These are phyloP conservation scores for Aspergillus conjunctus DNA, from an alignment of 495 filamentous ascomycete species.

Conservation along the genomic window DNA sequence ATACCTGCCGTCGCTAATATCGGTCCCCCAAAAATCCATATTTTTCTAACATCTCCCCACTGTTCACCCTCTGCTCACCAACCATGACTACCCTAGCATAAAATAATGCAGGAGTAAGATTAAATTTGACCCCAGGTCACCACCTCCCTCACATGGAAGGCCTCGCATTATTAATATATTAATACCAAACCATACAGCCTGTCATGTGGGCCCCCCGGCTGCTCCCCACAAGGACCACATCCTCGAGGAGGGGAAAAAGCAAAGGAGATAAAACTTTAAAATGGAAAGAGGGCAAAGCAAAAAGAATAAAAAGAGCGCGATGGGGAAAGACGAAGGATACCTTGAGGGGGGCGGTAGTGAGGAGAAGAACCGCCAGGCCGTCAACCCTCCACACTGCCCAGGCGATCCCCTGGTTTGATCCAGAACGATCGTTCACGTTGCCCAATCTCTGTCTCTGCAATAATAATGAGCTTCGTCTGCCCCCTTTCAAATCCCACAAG, in stretches of 20 bases:
- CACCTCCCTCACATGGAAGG: constrained; percentile 5
- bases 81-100: neutral
- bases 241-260: constrained; percentile 18
- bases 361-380: neutral
- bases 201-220: constrained; percentile 22
- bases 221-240: constrained; percentile 19
- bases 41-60: no score
- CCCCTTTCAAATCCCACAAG: neutral
- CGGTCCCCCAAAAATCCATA: no score
- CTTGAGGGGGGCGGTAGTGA: neutral
- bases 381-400: constrained; percentile 10
- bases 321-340: neutral
- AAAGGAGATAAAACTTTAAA: constrained; percentile 14
- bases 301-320: neutral
- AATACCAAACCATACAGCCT: constrained; percentile 1
- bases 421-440: constrained; percentile 17
- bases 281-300: constrained; percentile 4
- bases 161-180: neutral
- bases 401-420: constrained; percentile 20
- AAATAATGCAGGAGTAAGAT: neutral
- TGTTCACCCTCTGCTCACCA: neutral
- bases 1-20: no score
- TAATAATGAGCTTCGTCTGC: neutral
- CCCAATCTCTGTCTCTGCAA: constrained; percentile 5
- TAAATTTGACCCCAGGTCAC: neutral